Percentiles rank a stretch among this genome's conserved stretches.
Evolutionary conservation across 148 eudicot species (phyloP).

Genomic region (Vaccinium myrtillus): DNA sequence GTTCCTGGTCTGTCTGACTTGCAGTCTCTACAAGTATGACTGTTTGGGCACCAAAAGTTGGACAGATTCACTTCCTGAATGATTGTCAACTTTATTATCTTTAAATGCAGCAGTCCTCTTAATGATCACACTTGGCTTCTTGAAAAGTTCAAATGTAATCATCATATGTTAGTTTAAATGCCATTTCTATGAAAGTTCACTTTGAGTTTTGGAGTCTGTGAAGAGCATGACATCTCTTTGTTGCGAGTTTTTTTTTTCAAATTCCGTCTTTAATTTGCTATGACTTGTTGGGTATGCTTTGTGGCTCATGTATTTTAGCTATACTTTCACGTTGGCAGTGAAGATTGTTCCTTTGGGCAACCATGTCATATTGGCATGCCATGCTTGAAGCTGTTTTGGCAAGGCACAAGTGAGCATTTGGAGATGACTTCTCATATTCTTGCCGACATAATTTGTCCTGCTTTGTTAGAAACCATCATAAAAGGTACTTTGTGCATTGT

Average conservation of each 20-base stretch:
- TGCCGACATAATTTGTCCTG: conserved; percentile 71
- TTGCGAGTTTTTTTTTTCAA: not conserved
- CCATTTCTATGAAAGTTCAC: not conserved
- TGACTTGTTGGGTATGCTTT: not conserved
- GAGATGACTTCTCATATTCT: conserved; percentile 63
- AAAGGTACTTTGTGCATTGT: conserved; percentile 54
- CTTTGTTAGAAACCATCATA: conserved; percentile 67
- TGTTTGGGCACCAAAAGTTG: not conserved
- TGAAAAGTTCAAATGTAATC: not conserved
- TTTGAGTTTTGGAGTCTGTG: not conserved
- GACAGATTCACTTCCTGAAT: not conserved
- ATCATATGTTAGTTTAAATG: not conserved
- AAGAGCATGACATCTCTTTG: not conserved
- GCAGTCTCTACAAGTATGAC: not conserved
- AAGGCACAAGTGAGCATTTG: conserved; percentile 47
- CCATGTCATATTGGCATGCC: conserved; percentile 46
- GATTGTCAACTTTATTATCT: not conserved
- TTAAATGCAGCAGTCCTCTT: not conserved
- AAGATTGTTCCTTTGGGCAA: conserved; percentile 64
- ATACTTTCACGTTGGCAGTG: conserved; percentile 49
- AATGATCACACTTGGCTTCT: not conserved
- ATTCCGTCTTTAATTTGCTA: not conserved
- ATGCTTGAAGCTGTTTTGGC: conserved; percentile 88
- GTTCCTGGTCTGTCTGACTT: not conserved
- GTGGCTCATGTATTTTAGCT: not conserved